These are phyloP conservation scores for Sarocladium brachiariae DNA, from an alignment of 2,329 filamentous ascomycete genomes.

Conservation along the genomic window DNA sequence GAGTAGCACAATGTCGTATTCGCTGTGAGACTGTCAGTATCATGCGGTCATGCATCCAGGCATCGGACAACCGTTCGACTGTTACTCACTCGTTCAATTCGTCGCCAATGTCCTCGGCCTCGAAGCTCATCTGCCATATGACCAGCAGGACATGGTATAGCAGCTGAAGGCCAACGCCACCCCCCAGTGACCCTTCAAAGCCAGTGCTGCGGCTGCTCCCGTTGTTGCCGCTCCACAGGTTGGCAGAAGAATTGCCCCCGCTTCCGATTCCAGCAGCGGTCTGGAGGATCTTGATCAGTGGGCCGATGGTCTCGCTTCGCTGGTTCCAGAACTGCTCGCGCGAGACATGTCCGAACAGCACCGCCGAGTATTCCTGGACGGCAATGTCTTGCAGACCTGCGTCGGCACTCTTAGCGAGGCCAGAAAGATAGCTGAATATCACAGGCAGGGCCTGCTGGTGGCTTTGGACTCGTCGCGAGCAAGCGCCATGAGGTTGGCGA, in stretches of 20 bases:
- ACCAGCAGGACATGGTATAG: slow-evolving; percentile 91
- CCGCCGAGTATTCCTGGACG: slow-evolving; percentile 80
- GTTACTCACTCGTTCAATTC: slow-evolving; percentile 74
- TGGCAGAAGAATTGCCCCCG: slow-evolving; percentile 55
- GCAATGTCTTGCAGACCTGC: slow-evolving; percentile 91
- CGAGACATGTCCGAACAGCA: slow-evolving; percentile 68
- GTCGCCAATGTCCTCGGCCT: slow-evolving; percentile 64
- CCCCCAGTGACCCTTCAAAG: slow-evolving; percentile 58
- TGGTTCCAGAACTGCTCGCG: slow-evolving; percentile 88
- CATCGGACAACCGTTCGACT: neutral
- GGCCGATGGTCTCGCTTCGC: slow-evolving; percentile 74
- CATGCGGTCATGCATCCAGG: neutral
- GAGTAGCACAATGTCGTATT: slow-evolving; percentile 85
- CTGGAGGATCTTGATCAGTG: slow-evolving; percentile 74
- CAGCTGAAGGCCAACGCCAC: slow-evolving; percentile 84
- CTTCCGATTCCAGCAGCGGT: slow-evolving; percentile 67
- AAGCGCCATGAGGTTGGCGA: slow-evolving; percentile 69
- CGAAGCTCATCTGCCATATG: slow-evolving; percentile 95
- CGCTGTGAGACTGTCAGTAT: slow-evolving; percentile 45
- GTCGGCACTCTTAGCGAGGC: slow-evolving; percentile 77
- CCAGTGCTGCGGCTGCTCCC: slow-evolving; percentile 48
- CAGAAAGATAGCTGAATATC: slow-evolving; percentile 79
- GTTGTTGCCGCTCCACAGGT: slow-evolving; percentile 48
- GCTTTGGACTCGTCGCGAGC: slow-evolving; percentile 57
- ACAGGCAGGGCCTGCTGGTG: slow-evolving; percentile 73